phyloP scores from a whole-genome alignment of 169 alveolate species.

The Plasmodium sp. region DNA sequence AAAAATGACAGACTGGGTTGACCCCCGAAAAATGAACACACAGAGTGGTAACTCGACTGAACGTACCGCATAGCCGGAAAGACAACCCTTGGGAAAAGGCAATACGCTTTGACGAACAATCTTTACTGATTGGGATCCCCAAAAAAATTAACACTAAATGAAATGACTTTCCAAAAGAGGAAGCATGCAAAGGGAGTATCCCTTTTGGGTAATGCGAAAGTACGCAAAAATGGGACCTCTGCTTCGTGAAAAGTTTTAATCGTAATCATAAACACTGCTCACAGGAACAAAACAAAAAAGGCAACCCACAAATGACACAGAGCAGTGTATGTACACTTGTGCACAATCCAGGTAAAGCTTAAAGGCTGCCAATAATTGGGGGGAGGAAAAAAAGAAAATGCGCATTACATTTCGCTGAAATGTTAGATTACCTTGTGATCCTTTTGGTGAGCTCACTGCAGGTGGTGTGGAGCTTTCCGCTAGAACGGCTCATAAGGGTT shows the following conservation, averaged over 20 bases:
- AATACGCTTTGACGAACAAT: background rate
- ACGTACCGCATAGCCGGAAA: background rate
- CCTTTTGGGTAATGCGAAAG: background rate
- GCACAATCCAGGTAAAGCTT: background rate
- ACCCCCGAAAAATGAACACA: background rate
- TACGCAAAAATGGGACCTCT: background rate
- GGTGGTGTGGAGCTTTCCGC: background rate
- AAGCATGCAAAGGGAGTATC: background rate
- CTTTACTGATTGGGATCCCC: background rate
- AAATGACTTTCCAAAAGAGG: background rate
- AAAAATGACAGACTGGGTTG: background rate
- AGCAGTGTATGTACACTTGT: background rate
- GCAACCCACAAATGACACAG: background rate
- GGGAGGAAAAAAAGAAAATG: background rate
- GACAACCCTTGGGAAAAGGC: background rate
- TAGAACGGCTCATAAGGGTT: background rate
- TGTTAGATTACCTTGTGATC: background rate
- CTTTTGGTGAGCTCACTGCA: background rate
- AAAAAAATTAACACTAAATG: background rate
- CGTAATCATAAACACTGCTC: background rate
- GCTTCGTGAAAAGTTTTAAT: background rate
- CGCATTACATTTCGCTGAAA: background rate
- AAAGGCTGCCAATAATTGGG: background rate
- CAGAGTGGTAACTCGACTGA: background rate
- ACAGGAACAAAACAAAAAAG: background rate